phyloP scores from a whole-genome alignment of 495 filamentous ascomycete genomes.

The Lineolata rhizophorae region DNA sequence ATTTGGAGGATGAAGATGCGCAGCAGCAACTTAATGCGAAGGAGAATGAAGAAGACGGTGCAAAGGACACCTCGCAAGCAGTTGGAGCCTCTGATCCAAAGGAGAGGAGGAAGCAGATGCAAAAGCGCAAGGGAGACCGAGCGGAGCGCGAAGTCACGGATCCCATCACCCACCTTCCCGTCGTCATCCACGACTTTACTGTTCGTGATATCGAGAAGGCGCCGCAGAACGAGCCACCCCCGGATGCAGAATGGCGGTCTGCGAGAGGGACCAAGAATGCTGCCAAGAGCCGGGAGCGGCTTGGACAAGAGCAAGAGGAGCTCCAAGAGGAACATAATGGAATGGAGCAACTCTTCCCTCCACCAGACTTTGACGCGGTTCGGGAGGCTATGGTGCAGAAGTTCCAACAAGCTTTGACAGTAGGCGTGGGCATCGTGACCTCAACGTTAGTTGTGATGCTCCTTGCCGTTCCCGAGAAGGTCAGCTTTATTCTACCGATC shows the following conservation, averaged over 20 bases:
- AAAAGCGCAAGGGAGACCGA: conserved; percentile 22
- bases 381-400: conserved; percentile 22
- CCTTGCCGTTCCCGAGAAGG: background rate
- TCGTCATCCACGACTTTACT: conserved; percentile 42
- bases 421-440: conserved; percentile 18
- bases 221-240: conserved; percentile 29
- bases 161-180: conserved; percentile 45
- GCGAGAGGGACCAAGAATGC: conserved; percentile 25
- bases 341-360: conserved; percentile 38
- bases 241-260: conserved; percentile 19
- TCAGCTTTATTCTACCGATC: conserved; percentile 1
- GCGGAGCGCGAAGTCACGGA: conserved; percentile 45
- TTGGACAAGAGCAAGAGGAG: conserved; percentile 25
- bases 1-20: conserved; percentile 10
- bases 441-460: conserved; percentile 9
- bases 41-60: conserved; percentile 19
- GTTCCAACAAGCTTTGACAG: conserved; percentile 23
- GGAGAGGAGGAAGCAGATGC: conserved; percentile 33
- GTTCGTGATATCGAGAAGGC: conserved; percentile 30
- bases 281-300: conserved; percentile 23
- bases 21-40: conserved; percentile 5
- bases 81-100: conserved; percentile 27
- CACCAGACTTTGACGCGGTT: conserved; percentile 29
- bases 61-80: conserved; percentile 30
- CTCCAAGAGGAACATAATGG: conserved; percentile 23